phyloP scores from a whole-genome alignment of 805 yeast species.

The Sugiyamaella floridensis region DNA sequence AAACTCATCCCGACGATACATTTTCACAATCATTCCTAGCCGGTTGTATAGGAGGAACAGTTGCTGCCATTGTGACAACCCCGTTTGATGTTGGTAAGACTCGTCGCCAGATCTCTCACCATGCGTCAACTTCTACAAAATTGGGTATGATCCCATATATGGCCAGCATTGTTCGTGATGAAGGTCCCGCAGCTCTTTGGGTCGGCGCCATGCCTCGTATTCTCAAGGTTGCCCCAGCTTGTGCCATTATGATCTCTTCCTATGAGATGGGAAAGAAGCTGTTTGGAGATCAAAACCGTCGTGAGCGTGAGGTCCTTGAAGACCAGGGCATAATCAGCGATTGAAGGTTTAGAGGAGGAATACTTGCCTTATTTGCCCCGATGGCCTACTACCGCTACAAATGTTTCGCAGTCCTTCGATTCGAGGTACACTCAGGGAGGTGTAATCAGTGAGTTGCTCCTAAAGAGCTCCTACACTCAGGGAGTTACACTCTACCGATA shows the following conservation, averaged over 20 bases:
- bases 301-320: background rate
- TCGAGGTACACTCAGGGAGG: too few relatives aligned
- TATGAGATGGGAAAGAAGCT: conserved; percentile 81
- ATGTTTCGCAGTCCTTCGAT: conserved; percentile 4
- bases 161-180: conserved; percentile 53
- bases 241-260: conserved; percentile 96
- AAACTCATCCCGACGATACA: conserved; percentile 9
- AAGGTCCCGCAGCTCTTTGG: conserved; percentile 79
- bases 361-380: conserved; percentile 13
- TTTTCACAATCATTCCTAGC: conserved; percentile 48
- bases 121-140: conserved; percentile 22
- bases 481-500: too few relatives aligned
- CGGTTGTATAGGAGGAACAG: conserved; percentile 76
- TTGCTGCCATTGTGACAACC: conserved; percentile 82
- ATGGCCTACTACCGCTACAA: conserved; percentile 10
- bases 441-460: too few relatives aligned
- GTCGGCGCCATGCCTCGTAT: conserved; percentile 83
- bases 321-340: background rate
- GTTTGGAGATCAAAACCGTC: conserved; percentile 21
- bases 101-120: conserved; percentile 63
- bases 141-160: conserved; percentile 63
- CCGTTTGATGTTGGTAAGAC: conserved; percentile 98
- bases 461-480: too few relatives aligned
- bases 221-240: conserved; percentile 89
- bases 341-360: too few relatives aligned